Conservation (phyloP, 2,329 filamentous ascomycete genomes). For the Dothidotthia symphoricarpi region DNA sequence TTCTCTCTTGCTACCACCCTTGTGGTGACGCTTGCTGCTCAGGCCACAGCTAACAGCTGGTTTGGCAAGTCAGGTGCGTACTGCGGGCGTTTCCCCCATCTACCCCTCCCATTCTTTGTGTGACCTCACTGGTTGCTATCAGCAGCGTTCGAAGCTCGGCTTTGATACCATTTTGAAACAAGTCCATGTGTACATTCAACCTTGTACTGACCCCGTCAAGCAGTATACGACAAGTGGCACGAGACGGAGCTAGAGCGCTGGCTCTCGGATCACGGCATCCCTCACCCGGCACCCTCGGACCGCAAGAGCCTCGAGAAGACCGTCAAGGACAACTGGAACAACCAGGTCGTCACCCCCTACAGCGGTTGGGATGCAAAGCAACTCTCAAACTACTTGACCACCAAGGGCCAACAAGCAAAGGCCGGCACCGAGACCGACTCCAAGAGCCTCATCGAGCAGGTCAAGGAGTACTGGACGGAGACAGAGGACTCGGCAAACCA, state of each 20-base stretch:
- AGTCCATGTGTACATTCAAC: too few relatives aligned
- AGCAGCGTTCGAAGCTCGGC: not conserved
- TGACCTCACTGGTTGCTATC: too few relatives aligned
- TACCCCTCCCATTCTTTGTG: not conserved
- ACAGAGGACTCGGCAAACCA: slow-evolving; percentile 72
- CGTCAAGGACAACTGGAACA: slow-evolving; percentile 88
- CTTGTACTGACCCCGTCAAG: slow-evolving; percentile 22
- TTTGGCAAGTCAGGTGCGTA: slow-evolving; percentile 78
- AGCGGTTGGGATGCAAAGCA: slow-evolving; percentile 71
- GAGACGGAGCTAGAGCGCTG: slow-evolving; percentile 96
- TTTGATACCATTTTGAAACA: too few relatives aligned
- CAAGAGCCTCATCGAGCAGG: slow-evolving; percentile 65
- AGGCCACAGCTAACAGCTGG: slow-evolving; percentile 76
- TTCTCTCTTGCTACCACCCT: slow-evolving; percentile 67
- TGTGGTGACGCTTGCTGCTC: slow-evolving; percentile 68
- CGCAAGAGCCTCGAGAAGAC: slow-evolving; percentile 91
- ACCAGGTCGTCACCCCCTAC: slow-evolving; percentile 72
- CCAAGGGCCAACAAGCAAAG: slow-evolving; percentile 69
- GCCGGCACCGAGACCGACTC: slow-evolving; percentile 65
- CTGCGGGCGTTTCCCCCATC: slow-evolving; percentile 1
- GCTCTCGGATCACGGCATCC: slow-evolving; percentile 88
- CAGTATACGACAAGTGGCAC: slow-evolving; percentile 98
- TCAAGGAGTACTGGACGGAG: slow-evolving; percentile 74
- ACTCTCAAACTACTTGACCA: slow-evolving; percentile 65
- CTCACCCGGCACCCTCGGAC: slow-evolving; percentile 85